phyloP scores from a whole-genome alignment of 495 filamentous ascomycete species.

The Aspergillus carlsbadensis region DNA sequence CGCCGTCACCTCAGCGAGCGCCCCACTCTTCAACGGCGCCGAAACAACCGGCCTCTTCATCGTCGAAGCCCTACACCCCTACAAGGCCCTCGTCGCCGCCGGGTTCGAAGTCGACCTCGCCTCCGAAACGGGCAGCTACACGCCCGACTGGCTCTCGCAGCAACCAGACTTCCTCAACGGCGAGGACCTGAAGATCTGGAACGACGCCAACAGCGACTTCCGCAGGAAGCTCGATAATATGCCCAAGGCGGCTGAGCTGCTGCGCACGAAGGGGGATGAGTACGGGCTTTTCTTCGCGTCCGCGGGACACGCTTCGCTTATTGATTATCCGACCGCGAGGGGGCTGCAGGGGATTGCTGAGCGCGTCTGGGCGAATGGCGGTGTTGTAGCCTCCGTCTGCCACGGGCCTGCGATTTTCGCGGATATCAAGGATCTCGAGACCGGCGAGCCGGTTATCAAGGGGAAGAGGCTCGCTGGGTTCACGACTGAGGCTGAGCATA shows the following conservation, averaged over 20 bases:
- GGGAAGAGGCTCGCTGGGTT: constrained; percentile 48
- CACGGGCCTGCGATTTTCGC: constrained; percentile 49
- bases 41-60: constrained; percentile 47
- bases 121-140: constrained; percentile 49
- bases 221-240: constrained; percentile 37
- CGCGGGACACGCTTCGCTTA: constrained; percentile 46
- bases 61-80: constrained; percentile 49
- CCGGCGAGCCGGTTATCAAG: constrained; percentile 40
- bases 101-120: constrained; percentile 51
- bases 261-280: not conserved
- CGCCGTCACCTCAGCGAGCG: constrained; percentile 44
- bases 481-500: constrained; percentile 40
- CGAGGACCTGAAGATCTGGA: constrained; percentile 36
- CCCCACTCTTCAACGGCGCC: constrained; percentile 41
- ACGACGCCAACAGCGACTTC: constrained; percentile 40
- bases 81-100: constrained; percentile 40
- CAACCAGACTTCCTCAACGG: constrained; percentile 42
- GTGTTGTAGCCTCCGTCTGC: constrained; percentile 39
- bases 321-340: constrained; percentile 48
- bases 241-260: constrained; percentile 24
- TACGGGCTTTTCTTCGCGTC: constrained; percentile 49
- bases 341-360: constrained; percentile 39
- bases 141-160: constrained; percentile 44
- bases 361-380: constrained; percentile 37
- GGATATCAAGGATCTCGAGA: constrained; percentile 34